A percentile compares a stretch with the other conserved stretches of the same genome.
Evolutionary conservation across 2,329 filamentous ascomycete genomes (phyloP).

Genomic region (Cryphonectria radicalis): DNA sequence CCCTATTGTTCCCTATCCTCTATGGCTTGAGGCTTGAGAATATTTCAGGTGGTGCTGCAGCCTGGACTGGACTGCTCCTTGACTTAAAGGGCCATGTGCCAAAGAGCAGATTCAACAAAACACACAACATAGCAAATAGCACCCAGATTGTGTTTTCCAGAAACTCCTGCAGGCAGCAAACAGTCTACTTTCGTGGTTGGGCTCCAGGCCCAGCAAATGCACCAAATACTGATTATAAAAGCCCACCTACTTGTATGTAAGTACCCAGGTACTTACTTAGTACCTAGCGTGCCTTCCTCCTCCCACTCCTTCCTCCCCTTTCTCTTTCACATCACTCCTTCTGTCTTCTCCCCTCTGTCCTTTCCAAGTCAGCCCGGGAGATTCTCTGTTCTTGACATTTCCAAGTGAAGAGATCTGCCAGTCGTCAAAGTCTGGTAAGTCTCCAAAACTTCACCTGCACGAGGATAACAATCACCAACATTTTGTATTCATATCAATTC

Average conservation of each 20-base stretch:
- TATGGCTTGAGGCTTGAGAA: background rate
- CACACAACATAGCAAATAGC: no score
- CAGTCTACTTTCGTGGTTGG: background rate
- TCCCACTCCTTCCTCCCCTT: background rate
- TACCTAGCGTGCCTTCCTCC: background rate
- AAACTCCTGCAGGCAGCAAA: background rate
- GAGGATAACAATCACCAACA: background rate
- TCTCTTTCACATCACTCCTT: background rate
- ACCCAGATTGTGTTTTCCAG: background rate
- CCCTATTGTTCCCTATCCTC: background rate
- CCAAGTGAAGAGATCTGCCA: background rate
- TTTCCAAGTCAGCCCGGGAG: background rate
- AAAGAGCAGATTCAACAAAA: background rate
- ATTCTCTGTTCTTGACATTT: background rate
- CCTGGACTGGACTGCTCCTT: background rate
- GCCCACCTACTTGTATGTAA: no score
- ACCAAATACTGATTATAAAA: background rate
- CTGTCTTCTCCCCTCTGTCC: background rate
- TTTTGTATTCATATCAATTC: background rate
- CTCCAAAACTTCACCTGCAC: background rate
- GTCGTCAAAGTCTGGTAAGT: background rate
- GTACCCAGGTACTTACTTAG: background rate
- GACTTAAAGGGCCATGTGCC: background rate
- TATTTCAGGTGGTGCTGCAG: background rate
- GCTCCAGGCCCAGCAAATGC: background rate